These are phyloP conservation scores for Aphanoascus verrucosus DNA, from an alignment of 2,329 filamentous ascomycete species.

Conservation along the genomic window DNA sequence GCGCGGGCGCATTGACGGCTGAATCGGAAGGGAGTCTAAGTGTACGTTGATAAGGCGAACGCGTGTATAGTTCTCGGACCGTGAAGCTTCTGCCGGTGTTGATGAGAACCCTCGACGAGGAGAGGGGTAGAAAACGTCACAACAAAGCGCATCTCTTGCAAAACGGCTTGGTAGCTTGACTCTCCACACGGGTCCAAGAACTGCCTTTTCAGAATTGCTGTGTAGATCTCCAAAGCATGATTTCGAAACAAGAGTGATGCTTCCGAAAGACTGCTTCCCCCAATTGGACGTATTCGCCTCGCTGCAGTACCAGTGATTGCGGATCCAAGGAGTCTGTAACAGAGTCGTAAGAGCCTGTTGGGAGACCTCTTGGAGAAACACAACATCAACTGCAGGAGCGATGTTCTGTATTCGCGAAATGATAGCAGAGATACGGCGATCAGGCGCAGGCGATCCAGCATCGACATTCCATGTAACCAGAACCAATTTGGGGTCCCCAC, in stretches of 20 bases:
- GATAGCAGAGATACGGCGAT: conserved; percentile 21
- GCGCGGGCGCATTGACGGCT: conserved; percentile 23
- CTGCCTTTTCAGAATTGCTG: neutral
- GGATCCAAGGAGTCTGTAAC: conserved; percentile 21
- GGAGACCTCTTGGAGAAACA: conserved; percentile 32
- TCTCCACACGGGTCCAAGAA: conserved; percentile 26
- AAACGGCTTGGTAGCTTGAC: conserved; percentile 26
- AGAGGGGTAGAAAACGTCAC: conserved; percentile 23
- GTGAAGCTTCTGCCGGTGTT: neutral
- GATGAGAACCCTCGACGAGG: neutral
- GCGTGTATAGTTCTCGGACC: conserved; percentile 3
- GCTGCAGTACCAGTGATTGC: conserved; percentile 25
- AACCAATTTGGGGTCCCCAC: conserved; percentile 15
- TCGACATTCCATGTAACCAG: conserved; percentile 30
- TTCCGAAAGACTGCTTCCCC: conserved; percentile 21
- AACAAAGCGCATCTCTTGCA: conserved; percentile 28
- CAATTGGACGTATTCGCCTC: conserved; percentile 21
- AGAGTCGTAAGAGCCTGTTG: conserved; percentile 19
- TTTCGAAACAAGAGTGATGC: conserved; percentile 20
- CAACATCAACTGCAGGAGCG: conserved; percentile 20
- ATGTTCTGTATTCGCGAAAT: conserved; percentile 19
- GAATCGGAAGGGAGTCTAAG: conserved; percentile 27
- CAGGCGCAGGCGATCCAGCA: conserved; percentile 13
- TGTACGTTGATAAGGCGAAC: conserved; percentile 33
- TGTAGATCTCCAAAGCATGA: neutral